Percentiles rank a stretch among this genome's conserved stretches.
phyloP scores from a whole-genome alignment of 164 flowering plant genomes.

The Taxillus chinensis region DNA sequence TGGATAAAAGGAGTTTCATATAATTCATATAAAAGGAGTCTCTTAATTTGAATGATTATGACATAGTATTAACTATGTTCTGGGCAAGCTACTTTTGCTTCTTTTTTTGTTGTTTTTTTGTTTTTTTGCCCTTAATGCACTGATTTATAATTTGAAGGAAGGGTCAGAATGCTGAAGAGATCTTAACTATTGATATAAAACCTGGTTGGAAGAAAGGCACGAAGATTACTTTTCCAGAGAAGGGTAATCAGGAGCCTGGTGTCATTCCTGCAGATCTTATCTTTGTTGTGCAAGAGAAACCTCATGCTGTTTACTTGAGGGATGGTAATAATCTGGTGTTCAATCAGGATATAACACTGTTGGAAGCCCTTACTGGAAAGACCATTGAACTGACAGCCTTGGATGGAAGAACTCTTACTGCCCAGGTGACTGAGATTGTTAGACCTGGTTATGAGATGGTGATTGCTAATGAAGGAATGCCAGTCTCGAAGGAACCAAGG shows the following conservation, averaged over 20 bases:
- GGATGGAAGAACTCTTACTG: conserved; percentile 55
- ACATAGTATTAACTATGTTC: no score
- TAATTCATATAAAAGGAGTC: no score
- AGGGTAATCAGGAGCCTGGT: conserved; percentile 68
- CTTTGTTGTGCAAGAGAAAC: conserved; percentile 81
- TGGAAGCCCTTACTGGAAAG: conserved; percentile 81
- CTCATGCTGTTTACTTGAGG: conserved; percentile 65
- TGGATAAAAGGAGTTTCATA: no score
- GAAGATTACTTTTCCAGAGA: conserved; percentile 86
- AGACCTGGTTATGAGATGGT: conserved; percentile 68
- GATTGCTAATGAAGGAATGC: conserved; percentile 91
- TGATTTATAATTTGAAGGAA: conserved; percentile 30
- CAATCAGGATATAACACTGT: conserved; percentile 52
- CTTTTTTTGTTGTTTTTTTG: no score
- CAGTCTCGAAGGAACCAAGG: conserved; percentile 72
- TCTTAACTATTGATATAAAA: conserved; percentile 71
- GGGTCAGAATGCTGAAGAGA: conserved; percentile 54
- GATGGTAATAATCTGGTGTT: conserved; percentile 77
- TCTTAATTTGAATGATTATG: no score
- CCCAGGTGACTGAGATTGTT: conserved; percentile 52
- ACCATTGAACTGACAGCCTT: conserved; percentile 54
- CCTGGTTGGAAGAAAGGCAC: conserved; percentile 99
- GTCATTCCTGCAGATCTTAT: conserved; percentile 69
- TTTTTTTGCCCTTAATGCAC: no score
- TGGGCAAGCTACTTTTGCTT: no score